Evolutionary conservation across 495 filamentous ascomycete species (phyloP), one percentile per base, ranked within the genome.

Genomic region (Mycothermus thermophilus): DNA sequence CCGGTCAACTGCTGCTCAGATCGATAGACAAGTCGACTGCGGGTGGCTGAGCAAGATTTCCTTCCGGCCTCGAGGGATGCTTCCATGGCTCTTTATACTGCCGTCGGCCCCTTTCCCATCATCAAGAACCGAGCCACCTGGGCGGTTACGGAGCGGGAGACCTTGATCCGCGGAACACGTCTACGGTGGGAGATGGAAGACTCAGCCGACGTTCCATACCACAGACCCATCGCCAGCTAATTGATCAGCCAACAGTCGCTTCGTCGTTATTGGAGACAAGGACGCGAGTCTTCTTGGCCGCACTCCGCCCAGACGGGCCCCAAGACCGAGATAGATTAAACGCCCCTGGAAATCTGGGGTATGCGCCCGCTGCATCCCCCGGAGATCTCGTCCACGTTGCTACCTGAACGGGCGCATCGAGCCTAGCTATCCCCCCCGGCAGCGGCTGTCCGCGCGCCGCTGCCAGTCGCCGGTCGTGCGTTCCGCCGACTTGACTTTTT

Each of bases 131-230:
- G 12, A 13, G 5, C 14, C 25, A 16, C 9, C 18, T 29, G 3
- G 3, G 15, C 27, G 6, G 11, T n/a, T 11, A 7, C 14, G 14
- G 30, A 32, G 16, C 8, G 15, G 24, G 20, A 9, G 18, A 19
- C 7, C 38, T 33, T n/a, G 22, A 46, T 46, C 34, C 26, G 34
- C 30, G 35, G 38, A 41, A 30, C 35, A 24, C 35, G 36, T 24
- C 32, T 26, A 15, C 8, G 30, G 19, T 15, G 19, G 24, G 24
- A 9, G 8, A 19, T 44, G 45, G 45, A 44, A 48, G 5, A 43
- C 24, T 16, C n/a, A 32, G 37, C 45, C 45, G 45, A 44, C 9
- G 34, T 44, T 37, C 45, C 45, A 44, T 48, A 48, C 30, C 37
- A 34, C 26, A 30, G 19, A 22, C 28, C 27, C 26, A 30, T 40